These are phyloP conservation scores for Pseudogymnoascus sp. DNA, from an alignment of 2,329 filamentous ascomycete species.

Conservation along the genomic window DNA sequence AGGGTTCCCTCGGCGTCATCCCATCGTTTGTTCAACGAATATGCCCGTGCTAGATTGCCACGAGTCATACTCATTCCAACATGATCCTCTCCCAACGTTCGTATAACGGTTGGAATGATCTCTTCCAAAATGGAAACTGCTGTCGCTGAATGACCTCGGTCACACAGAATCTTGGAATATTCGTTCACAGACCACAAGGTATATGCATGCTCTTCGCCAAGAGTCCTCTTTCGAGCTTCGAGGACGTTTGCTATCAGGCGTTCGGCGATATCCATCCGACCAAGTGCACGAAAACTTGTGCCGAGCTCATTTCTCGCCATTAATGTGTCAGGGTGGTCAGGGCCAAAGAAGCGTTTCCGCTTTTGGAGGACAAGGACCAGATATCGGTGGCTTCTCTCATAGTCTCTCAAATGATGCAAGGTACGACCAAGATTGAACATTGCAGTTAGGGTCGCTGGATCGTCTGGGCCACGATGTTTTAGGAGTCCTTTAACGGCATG, in stretches of 20 bases:
- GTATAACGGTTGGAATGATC: constrained; percentile 18
- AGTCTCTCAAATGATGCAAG: constrained; percentile 18
- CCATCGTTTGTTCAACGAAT: constrained; percentile 10
- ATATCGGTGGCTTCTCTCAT: constrained; percentile 16
- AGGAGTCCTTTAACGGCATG: constrained; percentile 9
- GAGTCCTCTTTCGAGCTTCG: constrained; percentile 11
- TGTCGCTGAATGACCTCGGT: constrained; percentile 20
- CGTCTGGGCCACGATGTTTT: constrained; percentile 17
- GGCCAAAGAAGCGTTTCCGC: constrained; percentile 18
- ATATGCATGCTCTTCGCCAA: constrained; percentile 30
- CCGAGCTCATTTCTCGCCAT: constrained; percentile 14
- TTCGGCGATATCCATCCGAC: constrained; percentile 15
- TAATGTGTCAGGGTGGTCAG: constrained; percentile 23
- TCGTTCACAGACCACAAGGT: constrained; percentile 28
- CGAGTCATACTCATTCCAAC: constrained; percentile 18
- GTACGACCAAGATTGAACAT: constrained; percentile 26
- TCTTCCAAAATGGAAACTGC: constrained; percentile 15
- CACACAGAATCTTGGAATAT: constrained; percentile 26
- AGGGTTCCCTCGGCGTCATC: not conserved
- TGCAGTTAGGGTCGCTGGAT: constrained; percentile 24
- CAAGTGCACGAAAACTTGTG: not conserved
- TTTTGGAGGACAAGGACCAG: constrained; percentile 16
- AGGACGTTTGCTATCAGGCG: constrained; percentile 17
- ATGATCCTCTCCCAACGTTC: constrained; percentile 16
- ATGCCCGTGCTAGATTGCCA: constrained; percentile 18